Evolutionary conservation across 2,329 filamentous ascomycete species (phyloP), one percentile per base, ranked within the genome.

Genomic region (Alternaria angustiovoidea): DNA sequence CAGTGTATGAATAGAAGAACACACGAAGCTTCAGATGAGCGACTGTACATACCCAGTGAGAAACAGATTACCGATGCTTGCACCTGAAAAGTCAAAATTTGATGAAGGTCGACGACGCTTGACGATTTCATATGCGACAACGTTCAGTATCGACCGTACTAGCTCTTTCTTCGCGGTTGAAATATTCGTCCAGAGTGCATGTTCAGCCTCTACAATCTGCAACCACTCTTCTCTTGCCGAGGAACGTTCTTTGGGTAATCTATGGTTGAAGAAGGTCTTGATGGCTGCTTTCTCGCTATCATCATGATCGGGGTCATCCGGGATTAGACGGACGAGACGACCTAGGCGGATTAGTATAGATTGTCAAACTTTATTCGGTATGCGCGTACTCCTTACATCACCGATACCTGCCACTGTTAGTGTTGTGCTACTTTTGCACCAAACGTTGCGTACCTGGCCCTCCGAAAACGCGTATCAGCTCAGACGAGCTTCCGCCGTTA

Each of bases 401-500:
- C 91, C 91, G 72, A 93, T 84, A n/a, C 82, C 82, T 83, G 46
- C 7, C 8, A 1, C 6, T 9, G 32, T 69, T 41, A 69, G 53
- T 42, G 39, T 24, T 42, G 41, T 11, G 6, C 38, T 5, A 1
- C 24, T 12, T 4, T 11, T 7, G 9, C 42, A 32, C 32, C 12
- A 30, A 48, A 80, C 7, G 9, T 14, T 9, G 26, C 53, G 57
- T 81, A 90, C 94, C 94, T 66, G 94, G 94, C 1, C 95, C 95
- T 14, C 94, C 95, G 80, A 98, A 95, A 36, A 98, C 93, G 36
- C 95, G 87, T 67, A 97, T 96, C 71, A 97, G 83, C 81, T 98
- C 94, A 44, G 92, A 96, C 2, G 93, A 96, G 69, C 92, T 96
- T 39, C 94, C 94, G 49, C 94, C 94, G 79, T 98, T 98, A 80